Evolutionary conservation across 805 yeast species (phyloP).

Genomic region (Starmerella floris): DNA sequence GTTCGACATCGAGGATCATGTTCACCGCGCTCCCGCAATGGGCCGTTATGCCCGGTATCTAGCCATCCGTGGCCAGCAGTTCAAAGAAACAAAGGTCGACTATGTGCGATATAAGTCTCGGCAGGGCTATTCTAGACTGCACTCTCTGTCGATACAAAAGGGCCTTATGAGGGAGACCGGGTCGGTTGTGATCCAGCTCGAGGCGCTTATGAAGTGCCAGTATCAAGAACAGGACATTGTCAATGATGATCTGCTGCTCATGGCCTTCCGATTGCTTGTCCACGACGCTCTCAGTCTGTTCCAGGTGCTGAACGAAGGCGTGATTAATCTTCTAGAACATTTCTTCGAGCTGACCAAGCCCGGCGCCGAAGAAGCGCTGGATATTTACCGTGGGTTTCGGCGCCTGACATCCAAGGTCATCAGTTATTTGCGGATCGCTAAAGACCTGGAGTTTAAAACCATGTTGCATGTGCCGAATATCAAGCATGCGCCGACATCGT

Average conservation of each 20-base stretch:
- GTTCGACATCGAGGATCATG: conserved; percentile 34
- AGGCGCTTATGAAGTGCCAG: conserved; percentile 56
- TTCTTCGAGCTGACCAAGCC: conserved; percentile 80
- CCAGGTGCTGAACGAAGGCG: conserved; percentile 89
- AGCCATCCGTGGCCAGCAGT: conserved; percentile 55
- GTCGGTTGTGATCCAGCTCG: conserved; percentile 71
- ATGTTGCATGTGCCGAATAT: conserved; percentile 89
- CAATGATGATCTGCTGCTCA: conserved; percentile 68
- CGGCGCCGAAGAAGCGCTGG: conserved; percentile 79
- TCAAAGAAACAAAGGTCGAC: conserved; percentile 49
- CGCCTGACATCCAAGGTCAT: conserved; percentile 79
- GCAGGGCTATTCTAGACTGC: conserved; percentile 45
- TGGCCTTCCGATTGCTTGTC: conserved; percentile 79
- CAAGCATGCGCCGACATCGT: conserved; percentile 91
- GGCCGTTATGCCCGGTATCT: conserved; percentile 62
- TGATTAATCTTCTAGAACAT: conserved; percentile 82
- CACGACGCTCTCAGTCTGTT: conserved; percentile 75
- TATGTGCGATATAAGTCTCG: conserved; percentile 50
- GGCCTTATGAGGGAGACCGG: conserved; percentile 78
- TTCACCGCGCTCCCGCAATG: conserved; percentile 29
- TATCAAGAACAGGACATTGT: conserved; percentile 64
- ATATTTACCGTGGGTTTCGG: conserved; percentile 73
- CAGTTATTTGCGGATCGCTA: conserved; percentile 75
- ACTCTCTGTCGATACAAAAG: conserved; percentile 52
- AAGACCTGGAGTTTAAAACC: conserved; percentile 73